Percentiles rank a stretch among this genome's conserved stretches.
These are phyloP conservation scores for Taxillus chinensis DNA, from an alignment of 164 flowering plant species.

Conservation along the genomic window DNA sequence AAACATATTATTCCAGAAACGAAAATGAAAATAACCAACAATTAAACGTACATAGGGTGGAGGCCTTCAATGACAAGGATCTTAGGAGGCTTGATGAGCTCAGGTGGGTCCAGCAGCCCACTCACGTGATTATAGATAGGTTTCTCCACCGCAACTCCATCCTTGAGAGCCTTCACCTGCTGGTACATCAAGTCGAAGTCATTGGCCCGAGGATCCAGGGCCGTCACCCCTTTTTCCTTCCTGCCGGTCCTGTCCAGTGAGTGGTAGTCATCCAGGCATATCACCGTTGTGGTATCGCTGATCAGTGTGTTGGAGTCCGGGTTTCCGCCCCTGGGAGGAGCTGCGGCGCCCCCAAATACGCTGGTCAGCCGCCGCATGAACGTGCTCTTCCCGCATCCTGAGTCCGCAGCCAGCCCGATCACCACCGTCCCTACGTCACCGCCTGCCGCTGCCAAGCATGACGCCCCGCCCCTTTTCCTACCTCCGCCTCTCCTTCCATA, in stretches of 20 bases:
- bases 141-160: constrained; percentile 70
- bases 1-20: not conserved
- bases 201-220: constrained; percentile 94
- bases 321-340: constrained; percentile 92
- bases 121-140: constrained; percentile 90
- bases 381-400: constrained; percentile 96
- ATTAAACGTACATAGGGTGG: constrained; percentile 82
- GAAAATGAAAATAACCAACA: not conserved
- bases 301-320: constrained; percentile 96
- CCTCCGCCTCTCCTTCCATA: constrained; percentile 3
- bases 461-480: constrained; percentile 19
- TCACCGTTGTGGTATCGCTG: constrained; percentile 89
- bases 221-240: constrained; percentile 88
- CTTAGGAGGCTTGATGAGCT: constrained; percentile 84
- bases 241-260: constrained; percentile 88
- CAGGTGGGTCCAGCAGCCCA: constrained; percentile 91
- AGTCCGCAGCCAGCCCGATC: constrained; percentile 94
- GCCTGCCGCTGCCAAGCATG: constrained; percentile 33
- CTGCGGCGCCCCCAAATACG: constrained; percentile 95
- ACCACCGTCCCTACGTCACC: constrained; percentile 54
- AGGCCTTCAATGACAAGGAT: constrained; percentile 91
- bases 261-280: constrained; percentile 94
- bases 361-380: constrained; percentile 96
- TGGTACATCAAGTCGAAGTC: constrained; percentile 93
- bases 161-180: constrained; percentile 84